Evolutionary conservation across 345 rosid species (phyloP), one percentile per base, ranked within the genome.

Genomic region (Luvunga scandens): DNA sequence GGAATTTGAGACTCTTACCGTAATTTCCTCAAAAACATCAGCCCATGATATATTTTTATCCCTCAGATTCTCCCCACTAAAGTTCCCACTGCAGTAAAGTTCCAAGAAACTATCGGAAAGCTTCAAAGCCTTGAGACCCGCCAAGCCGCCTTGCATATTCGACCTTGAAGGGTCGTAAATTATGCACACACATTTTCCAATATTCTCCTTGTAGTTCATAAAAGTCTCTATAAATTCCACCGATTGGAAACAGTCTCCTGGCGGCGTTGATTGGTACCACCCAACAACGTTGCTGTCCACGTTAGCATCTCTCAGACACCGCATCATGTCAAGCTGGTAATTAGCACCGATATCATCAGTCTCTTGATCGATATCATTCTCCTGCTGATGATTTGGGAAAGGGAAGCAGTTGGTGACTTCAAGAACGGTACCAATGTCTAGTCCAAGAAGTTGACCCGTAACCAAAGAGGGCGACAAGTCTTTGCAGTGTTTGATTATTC

Each of bases 341-440:
- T 94, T 91, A 7, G 98, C 98, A 77, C 98, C 98, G 76, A 92
- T 97, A 9, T 95, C 97, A 83, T 94, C 99, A 83, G 91, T 86
- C 86, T 94, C 98, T 77, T 45, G 18, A 3, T 45, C 1, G 50
- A 13, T 45, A 45, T 94, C 97, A 77, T 96, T 95, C 70, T 91
- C 99, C 73, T 96, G 97, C 13, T 97, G 88, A 69, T 88, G 84
- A 83, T 94, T 96, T 71, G 99, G 99, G 85, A 96, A 94, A 50
- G 99, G 99, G 83, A 97, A 97, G 77, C 98, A 97, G 80, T 97
- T 97, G 62, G 99, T 97, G 69, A 97, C 97, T 90, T 97, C 97
- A 75, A 97, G 99, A 67, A 91, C 97, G 71, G 97, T 94, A 12
- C 99, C 99, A 77, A 97, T 97, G 88, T 94, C 99, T 78, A 97